Base-by-base conservation (phyloP, 768 basidiomycete genomes). In the Dentipellis sp. region DNA sequence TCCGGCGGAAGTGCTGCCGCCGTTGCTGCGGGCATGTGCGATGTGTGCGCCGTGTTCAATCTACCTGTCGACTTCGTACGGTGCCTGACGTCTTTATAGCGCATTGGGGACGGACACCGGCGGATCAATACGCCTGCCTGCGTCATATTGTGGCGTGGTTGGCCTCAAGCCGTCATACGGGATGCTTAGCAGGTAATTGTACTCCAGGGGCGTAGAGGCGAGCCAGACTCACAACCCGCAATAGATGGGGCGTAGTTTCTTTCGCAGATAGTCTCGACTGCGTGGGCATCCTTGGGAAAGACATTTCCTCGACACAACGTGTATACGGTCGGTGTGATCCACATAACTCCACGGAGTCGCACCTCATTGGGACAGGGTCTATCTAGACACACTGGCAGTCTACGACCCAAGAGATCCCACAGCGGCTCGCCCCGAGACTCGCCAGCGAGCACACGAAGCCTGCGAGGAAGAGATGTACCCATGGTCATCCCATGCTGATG, bases 121-220 rank as follows among this genome's bases (percentile, higher is more conserved):
- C 8, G 97, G 95, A 0, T 98, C 97, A 5, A 84, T 87, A 10
- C 81, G 95, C 40, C 74, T 99, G 2, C 97, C 97, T 0, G 97
- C 97, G 0, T 85, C 93, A 2, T 97, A 97, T 64, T 97, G 92
- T 62, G 92, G 94, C 4, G 75, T 97, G 0, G 83, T 90, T 2
- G 97, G 97, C 0, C 70, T 97, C 46, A 99, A 99, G 65, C 95
- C 95, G 0, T 94, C 94, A 0, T 97, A 97, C 63, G 95, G 95
- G 3, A 73, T 97, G 40, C 71, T 97, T 34, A 93, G 91, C 64
- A 78, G 92, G 90, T 91, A 53, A 54, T 74, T 67, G n/a, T 37
- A 45, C 22, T 52, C 29, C 6, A 3, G 29, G 6, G 29, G 29
- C 29, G 29, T 6, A 29, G 29, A 3, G 3, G 29, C 29, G 3